These are phyloP conservation scores for Ophioceras dolichostomum DNA, from an alignment of 2,329 filamentous ascomycete genomes.

Conservation along the genomic window DNA sequence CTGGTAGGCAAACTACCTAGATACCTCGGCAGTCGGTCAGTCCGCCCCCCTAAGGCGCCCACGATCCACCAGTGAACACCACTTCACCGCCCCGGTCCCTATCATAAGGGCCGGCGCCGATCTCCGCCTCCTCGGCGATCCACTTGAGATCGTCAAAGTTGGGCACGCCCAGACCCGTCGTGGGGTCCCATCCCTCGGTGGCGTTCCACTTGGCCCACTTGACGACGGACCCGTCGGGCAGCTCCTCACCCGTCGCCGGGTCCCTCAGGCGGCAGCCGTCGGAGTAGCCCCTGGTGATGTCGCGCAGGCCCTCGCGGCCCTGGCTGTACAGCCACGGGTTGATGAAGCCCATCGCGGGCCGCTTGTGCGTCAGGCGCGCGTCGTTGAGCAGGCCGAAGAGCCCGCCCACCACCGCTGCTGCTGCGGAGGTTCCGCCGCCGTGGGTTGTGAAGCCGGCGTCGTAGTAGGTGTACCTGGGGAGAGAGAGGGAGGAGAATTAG, in stretches of 20 bases:
- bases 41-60: no score
- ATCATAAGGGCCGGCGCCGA: no score
- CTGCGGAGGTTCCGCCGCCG: slow-evolving; percentile 36
- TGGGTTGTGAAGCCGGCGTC: no score
- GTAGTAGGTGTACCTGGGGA: no score
- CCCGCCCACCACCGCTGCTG: slow-evolving; percentile 48
- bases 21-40: no score
- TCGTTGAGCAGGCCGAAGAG: slow-evolving; percentile 41
- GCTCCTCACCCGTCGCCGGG: no score
- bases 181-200: slow-evolving; percentile 19
- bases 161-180: slow-evolving; percentile 17
- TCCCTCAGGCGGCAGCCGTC: slow-evolving; percentile 11
- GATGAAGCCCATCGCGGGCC: slow-evolving; percentile 27
- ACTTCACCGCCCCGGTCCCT: no score
- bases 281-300: slow-evolving; percentile 13
- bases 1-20: no score
- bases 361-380: slow-evolving; percentile 21
- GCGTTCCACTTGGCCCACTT: slow-evolving; percentile 16
- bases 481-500: background rate
- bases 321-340: slow-evolving; percentile 26
- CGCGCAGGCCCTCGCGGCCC: slow-evolving; percentile 12
- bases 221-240: no score
- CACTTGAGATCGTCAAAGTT: no score
- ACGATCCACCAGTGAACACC: no score
- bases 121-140: no score